These are phyloP conservation scores for Collybia sordida DNA, from an alignment of 768 basidiomycete genomes.

Conservation along the genomic window DNA sequence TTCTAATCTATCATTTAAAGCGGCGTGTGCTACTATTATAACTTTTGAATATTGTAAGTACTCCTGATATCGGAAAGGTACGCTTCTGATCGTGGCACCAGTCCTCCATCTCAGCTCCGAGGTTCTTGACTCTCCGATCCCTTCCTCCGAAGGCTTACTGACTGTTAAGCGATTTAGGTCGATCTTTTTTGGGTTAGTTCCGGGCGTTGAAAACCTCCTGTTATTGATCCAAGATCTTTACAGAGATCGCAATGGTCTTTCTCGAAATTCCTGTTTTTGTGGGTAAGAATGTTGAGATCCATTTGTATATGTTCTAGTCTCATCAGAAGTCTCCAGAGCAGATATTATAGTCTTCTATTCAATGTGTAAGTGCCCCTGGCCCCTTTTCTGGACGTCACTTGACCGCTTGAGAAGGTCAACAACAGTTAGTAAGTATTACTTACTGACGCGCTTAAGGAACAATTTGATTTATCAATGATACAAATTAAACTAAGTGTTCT, in stretches of 20 bases:
- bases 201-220: not conserved
- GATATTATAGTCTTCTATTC: conserved; percentile 32
- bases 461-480: not conserved
- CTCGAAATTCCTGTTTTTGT: conserved; percentile 33
- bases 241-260: conserved; percentile 31
- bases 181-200: conserved; percentile 27
- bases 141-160: not conserved
- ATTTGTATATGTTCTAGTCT: not conserved
- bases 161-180: conserved; percentile 13
- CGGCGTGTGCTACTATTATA: too few species aligned
- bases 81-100: too few species aligned
- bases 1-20: too few species aligned
- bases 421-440: conserved; percentile 15
- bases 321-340: conserved; percentile 19
- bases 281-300: conserved; percentile 18
- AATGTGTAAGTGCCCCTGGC: conserved; percentile 22
- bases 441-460: not conserved
- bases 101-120: conserved; percentile 18
- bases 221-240: not conserved
- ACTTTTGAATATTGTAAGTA: too few species aligned
- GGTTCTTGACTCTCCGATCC: conserved; percentile 6
- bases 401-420: conserved; percentile 17
- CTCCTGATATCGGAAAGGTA: too few species aligned
- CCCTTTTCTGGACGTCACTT: not conserved
- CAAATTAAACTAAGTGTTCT: too few species aligned